These are phyloP conservation scores for Priceomyces melissophilus DNA, from an alignment of 805 yeast species.

Conservation along the genomic window DNA sequence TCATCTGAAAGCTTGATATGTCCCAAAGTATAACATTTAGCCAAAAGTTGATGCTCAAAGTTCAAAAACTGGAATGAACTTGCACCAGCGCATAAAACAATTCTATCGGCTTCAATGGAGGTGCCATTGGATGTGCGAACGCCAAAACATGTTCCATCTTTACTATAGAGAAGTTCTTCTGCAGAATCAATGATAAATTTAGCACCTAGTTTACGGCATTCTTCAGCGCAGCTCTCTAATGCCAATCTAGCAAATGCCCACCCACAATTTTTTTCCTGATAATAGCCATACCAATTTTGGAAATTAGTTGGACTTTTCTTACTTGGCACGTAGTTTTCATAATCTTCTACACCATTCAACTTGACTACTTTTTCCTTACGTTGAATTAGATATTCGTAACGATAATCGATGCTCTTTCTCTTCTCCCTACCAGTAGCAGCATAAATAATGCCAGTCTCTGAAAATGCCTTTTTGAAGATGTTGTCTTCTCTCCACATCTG, in stretches of 20 bases:
- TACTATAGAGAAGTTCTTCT: too few species aligned
- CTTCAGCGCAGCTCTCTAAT: constrained; percentile 14
- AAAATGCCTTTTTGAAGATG: constrained; percentile 19
- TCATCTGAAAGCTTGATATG: constrained; percentile 33
- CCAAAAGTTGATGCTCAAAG: constrained; percentile 24
- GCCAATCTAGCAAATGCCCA: constrained; percentile 7
- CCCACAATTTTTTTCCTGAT: constrained; percentile 6
- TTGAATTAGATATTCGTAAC: constrained; percentile 1
- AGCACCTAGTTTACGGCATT: constrained; percentile 29
- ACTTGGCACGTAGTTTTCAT: constrained; percentile 1
- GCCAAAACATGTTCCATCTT: too few species aligned
- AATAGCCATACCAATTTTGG: constrained; percentile 5
- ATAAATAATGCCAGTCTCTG: constrained; percentile 9
- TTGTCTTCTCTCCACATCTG: constrained; percentile 36
- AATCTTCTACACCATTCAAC: constrained; percentile 1
- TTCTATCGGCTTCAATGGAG: constrained; percentile 27
- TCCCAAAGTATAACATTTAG: constrained; percentile 34
- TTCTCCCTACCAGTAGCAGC: constrained; percentile 5
- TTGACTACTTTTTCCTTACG: constrained; percentile 1
- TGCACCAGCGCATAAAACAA: constrained; percentile 37
- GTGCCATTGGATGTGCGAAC: constrained; percentile 23
- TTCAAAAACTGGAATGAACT: constrained; percentile 30
- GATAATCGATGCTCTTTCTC: constrained; percentile 3
- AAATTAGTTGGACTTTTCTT: constrained; percentile 1
- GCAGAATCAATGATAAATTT: too few species aligned